Percentiles rank a stretch among this genome's conserved stretches.
Evolutionary conservation across 306 rosid species (phyloP).

Genomic region (Luffa aegyptiaca): DNA sequence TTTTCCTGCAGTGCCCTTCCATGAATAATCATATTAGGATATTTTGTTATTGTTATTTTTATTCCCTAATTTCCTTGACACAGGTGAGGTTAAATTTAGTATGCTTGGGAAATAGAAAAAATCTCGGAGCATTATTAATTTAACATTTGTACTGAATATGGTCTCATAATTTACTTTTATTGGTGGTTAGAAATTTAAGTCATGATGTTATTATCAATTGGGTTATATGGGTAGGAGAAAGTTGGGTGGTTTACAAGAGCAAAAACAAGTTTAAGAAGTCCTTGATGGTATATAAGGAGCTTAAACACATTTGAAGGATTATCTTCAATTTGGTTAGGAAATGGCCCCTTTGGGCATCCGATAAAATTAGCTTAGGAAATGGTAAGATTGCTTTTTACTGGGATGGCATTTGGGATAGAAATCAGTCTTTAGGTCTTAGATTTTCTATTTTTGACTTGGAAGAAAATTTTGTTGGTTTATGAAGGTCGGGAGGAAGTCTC

Average conservation of each 20-base stretch:
- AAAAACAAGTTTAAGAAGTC: background rate
- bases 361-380: background rate
- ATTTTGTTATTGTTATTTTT: too few relatives aligned
- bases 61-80: too few relatives aligned
- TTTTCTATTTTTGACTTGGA: background rate
- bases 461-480: background rate
- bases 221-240: background rate
- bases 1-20: background rate
- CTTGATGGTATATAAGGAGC: background rate
- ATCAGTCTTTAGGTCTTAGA: background rate
- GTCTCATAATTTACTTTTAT: background rate
- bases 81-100: background rate
- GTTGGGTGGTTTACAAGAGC: background rate
- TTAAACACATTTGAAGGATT: background rate
- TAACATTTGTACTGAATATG: background rate
- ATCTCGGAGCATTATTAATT: background rate
- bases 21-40: background rate
- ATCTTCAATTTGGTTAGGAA: background rate
- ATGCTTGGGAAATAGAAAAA: background rate
- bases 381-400: background rate
- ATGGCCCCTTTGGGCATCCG: background rate
- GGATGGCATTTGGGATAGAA: background rate
- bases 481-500: background rate
- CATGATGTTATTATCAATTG: background rate
- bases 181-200: background rate